Evolutionary conservation across 2,329 filamentous ascomycete genomes (phyloP), one percentile per base, ranked within the genome.

Genomic region (Nemania diffusa): DNA sequence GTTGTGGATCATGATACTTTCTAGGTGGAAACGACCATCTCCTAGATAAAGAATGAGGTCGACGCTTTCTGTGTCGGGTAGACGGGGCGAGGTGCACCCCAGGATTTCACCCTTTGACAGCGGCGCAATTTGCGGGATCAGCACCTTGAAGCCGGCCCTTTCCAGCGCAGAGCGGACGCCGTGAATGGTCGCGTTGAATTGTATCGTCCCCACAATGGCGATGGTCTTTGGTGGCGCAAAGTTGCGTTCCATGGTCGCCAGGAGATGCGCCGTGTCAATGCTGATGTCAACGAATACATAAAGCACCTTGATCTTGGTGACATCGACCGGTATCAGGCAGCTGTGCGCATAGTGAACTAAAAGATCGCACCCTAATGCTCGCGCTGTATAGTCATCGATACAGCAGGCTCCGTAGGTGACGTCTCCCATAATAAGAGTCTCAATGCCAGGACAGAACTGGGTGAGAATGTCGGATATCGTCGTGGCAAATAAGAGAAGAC

Each of bases 1-100:
- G 80, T 99, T 99, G 78, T 98, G 96, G 72, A 99, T 99, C 95
- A 99, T 99, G 76, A 97, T 95, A 75, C 93, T 97, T 81, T 99
- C 96, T 50, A 99, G 91, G 78, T 99, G 96, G 46, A 73, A 77
- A 13, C 72, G 71, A 15, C 73, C 73, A 53, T 78, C 71, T 13
- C 79, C 73, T 27, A 81, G 68, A 68, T 84, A 78, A 62, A 87
- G 79, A 71, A 87, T 82, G 56, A 87, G 84, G 70, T 88, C 84
- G 65, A 94, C 88, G 48, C 80, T 81, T 53, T 87, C 86, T 11
- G 83, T 84, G 11, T 85, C 79, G 15, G 83, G 78, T 2, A 95
- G 84, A 24, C 87, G 86, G 0, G 96, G 96, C 0, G 94, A 97
- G 7, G 96, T 99, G 79, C 96, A 99, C n/a, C 96, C 96, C 0